Percentiles rank a stretch among this genome's conserved stretches.
These are phyloP conservation scores for Dimargaris verticillata DNA, from an alignment of 192 early-diverging fungal genomes.

Conservation along the genomic window DNA sequence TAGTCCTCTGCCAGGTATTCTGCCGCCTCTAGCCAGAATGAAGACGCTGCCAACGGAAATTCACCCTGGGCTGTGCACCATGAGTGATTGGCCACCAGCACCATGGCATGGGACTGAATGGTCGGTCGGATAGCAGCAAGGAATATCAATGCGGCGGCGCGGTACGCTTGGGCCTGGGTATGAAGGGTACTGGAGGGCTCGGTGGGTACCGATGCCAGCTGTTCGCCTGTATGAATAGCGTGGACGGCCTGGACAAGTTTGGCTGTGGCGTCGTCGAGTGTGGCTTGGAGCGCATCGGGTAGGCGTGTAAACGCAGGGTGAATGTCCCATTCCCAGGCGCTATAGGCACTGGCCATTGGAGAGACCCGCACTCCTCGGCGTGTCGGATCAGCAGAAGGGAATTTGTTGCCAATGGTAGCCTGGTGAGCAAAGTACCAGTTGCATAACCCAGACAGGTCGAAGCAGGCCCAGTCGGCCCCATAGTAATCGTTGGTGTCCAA, in stretches of 20 bases:
- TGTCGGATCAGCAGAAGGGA: too few relatives aligned
- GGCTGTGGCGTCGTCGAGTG: too few relatives aligned
- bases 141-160: too few relatives aligned
- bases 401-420: constrained; percentile 15
- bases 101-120: too few relatives aligned
- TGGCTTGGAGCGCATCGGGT: not conserved
- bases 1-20: not conserved
- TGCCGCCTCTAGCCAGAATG: not conserved
- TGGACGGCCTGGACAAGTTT: not conserved
- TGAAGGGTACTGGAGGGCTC: not conserved
- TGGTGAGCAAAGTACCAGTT: constrained; percentile 15
- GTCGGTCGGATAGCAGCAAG: too few relatives aligned
- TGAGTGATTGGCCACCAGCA: too few relatives aligned
- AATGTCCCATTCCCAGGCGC: constrained; percentile 5
- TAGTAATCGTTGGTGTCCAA: constrained; percentile 68
- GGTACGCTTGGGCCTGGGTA: not conserved
- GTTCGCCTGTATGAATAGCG: not conserved
- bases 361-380: constrained; percentile 8
- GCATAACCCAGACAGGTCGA: constrained; percentile 15
- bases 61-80: too few relatives aligned
- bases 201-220: constrained; percentile 11
- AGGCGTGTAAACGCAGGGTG: not conserved
- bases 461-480: constrained; percentile 44
- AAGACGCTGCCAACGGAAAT: not conserved
- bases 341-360: not conserved